Conservation (phyloP, 192 early-diverging fungal species). For the Coemansia sp. region DNA sequence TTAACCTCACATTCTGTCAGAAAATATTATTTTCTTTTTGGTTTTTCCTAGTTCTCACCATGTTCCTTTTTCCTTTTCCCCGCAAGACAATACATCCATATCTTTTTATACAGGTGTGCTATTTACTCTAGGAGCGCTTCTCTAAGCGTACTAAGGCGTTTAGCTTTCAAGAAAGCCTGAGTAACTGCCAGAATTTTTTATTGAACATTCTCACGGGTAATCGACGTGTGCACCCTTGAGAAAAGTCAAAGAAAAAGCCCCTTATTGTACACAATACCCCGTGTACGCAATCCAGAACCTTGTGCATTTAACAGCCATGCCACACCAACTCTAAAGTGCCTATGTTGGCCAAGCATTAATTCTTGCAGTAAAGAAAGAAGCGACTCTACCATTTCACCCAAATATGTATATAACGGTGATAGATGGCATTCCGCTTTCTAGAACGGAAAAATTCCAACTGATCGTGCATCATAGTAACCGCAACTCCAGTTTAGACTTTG, state of each 20-base stretch:
- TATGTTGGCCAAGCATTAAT: too few relatives aligned
- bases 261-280: not conserved
- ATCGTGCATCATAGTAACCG: not conserved
- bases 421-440: not conserved
- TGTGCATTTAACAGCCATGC: not conserved
- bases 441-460: not conserved
- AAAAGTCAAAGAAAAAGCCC: not conserved
- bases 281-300: conserved; percentile 6
- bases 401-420: conserved; percentile 1
- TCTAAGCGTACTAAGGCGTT: not conserved
- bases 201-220: not conserved
- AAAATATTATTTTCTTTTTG: not conserved
- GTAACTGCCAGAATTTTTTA: not conserved
- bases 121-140: not conserved
- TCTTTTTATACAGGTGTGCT: not conserved
- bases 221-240: not conserved
- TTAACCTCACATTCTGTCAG: not conserved
- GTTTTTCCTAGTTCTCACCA: not conserved
- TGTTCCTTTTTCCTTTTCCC: not conserved
- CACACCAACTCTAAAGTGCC: too few relatives aligned
- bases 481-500: not conserved
- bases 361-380: not conserved
- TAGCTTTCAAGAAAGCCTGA: not conserved
- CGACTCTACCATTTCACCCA: not conserved
- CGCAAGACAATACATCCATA: not conserved